phyloP scores from a whole-genome alignment of 805 yeast species.

The Yamadazyma phyllophila region DNA sequence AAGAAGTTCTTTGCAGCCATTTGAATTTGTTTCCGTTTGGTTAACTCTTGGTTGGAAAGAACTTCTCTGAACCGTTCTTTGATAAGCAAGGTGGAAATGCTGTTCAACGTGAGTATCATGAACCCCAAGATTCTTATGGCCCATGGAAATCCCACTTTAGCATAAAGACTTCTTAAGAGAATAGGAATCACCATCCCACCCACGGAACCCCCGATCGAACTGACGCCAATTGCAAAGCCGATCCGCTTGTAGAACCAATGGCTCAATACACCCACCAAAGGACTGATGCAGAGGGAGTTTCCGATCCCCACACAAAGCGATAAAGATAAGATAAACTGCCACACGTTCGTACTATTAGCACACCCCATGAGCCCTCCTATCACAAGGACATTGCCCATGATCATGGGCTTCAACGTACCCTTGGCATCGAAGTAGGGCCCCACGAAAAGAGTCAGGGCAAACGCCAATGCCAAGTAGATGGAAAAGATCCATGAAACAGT shows the following conservation, averaged over 20 bases:
- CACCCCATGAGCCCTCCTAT: constrained; percentile 52
- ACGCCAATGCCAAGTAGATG: constrained; percentile 31
- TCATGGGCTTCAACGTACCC: constrained; percentile 52
- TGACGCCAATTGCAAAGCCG: constrained; percentile 48
- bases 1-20: constrained; percentile 3
- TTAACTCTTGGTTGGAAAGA: not conserved
- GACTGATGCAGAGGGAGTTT: constrained; percentile 58
- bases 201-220: constrained; percentile 64
- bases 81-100: constrained; percentile 23
- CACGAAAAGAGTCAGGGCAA: constrained; percentile 32
- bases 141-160: constrained; percentile 57
- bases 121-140: constrained; percentile 49
- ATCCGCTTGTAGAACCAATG: constrained; percentile 66
- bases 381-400: constrained; percentile 41
- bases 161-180: constrained; percentile 44
- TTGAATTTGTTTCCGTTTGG: not conserved
- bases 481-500: constrained; percentile 43
- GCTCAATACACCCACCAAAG: constrained; percentile 58
- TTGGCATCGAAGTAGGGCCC: constrained; percentile 63
- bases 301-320: constrained; percentile 52
- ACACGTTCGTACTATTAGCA: constrained; percentile 50
- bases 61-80: constrained; percentile 22
- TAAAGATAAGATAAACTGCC: constrained; percentile 58
- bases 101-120: constrained; percentile 26
- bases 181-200: constrained; percentile 67